Percentiles rank a stretch among this genome's conserved stretches.
Conservation (phyloP, 148 eudicot genomes). For the Fagopyrum homotropicum region DNA sequence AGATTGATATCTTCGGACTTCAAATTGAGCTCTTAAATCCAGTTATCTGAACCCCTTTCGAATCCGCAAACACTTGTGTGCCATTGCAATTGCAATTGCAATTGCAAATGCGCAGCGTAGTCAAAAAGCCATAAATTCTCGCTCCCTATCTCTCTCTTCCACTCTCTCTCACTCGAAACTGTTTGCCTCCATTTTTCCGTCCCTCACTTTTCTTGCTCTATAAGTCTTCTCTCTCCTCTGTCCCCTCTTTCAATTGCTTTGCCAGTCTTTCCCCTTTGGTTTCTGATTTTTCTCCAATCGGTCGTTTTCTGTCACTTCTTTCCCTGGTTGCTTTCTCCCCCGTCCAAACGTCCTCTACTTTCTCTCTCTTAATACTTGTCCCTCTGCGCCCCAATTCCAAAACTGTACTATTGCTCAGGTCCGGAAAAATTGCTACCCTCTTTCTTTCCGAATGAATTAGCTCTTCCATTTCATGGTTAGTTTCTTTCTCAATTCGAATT, state of each 20-base stretch:
- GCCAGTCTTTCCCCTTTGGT: slow-evolving; percentile 10
- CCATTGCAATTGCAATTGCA: too few species aligned
- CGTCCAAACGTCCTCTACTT: not conserved
- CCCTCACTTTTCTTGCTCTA: slow-evolving; percentile 28
- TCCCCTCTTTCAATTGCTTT: slow-evolving; percentile 18
- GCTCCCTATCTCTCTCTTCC: not conserved
- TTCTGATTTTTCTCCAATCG: slow-evolving; percentile 24
- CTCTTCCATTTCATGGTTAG: slow-evolving; percentile 8
- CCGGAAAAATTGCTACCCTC: not conserved
- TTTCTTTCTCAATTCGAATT: not conserved
- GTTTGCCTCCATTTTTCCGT: slow-evolving; percentile 8
- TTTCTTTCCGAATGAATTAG: not conserved
- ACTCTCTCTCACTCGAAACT: slow-evolving; percentile 4
- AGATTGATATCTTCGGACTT: slow-evolving; percentile 18
- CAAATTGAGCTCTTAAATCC: slow-evolving; percentile 15
- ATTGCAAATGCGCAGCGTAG: slow-evolving; percentile 15
- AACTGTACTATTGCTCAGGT: not conserved
- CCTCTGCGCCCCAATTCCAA: slow-evolving; percentile 7
- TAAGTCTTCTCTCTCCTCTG: slow-evolving; percentile 19
- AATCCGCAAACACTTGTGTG: slow-evolving; percentile 19
- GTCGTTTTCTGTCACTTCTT: slow-evolving; percentile 22
- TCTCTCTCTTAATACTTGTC: not conserved
- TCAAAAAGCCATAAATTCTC: slow-evolving; percentile 21
- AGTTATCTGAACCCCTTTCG: slow-evolving; percentile 13
- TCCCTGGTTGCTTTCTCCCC: slow-evolving; percentile 8